phyloP scores from a whole-genome alignment of 179 eudicot genomes.

The Patellifolia procumbens region DNA sequence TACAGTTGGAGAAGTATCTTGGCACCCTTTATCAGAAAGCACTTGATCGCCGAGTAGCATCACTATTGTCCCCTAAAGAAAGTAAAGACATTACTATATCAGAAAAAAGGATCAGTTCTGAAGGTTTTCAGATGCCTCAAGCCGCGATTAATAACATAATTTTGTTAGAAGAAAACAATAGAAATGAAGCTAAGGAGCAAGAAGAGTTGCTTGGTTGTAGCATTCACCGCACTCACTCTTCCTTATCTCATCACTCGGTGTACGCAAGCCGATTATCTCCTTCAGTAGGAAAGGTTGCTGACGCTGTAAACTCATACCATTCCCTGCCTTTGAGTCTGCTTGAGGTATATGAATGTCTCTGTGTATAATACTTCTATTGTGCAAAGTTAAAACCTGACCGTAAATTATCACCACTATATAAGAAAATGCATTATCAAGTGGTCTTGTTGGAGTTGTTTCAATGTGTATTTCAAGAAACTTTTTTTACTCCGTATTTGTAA shows the following conservation, averaged over 20 bases:
- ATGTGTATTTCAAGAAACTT: too few relatives aligned
- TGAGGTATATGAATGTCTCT: conserved; percentile 19
- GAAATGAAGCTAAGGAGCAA: conserved; percentile 25
- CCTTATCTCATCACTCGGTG: conserved; percentile 57
- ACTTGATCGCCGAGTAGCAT: conserved; percentile 36
- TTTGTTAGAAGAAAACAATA: not conserved
- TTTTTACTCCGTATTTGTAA: too few relatives aligned
- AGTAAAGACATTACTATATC: conserved; percentile 12
- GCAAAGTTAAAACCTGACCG: too few relatives aligned
- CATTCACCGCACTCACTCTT: conserved; percentile 61
- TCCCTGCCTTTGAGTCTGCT: conserved; percentile 34
- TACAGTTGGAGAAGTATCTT: conserved; percentile 62
- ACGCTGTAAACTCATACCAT: conserved; percentile 34
- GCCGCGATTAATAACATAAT: not conserved
- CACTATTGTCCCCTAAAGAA: too few relatives aligned
- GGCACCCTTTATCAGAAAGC: conserved; percentile 54
- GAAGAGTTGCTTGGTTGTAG: conserved; percentile 29
- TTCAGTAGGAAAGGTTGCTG: conserved; percentile 30
- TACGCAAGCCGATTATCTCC: conserved; percentile 39
- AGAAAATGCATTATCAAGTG: too few relatives aligned
- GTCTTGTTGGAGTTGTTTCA: too few relatives aligned
- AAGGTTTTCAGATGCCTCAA: not conserved
- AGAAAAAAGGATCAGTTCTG: conserved; percentile 30
- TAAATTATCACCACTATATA: too few relatives aligned
- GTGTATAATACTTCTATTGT: too few relatives aligned